Evolutionary conservation across 371 early-diverging fungal genomes (phyloP), one percentile per base, ranked within the genome.

Genomic region (Haplosporangium sp.): DNA sequence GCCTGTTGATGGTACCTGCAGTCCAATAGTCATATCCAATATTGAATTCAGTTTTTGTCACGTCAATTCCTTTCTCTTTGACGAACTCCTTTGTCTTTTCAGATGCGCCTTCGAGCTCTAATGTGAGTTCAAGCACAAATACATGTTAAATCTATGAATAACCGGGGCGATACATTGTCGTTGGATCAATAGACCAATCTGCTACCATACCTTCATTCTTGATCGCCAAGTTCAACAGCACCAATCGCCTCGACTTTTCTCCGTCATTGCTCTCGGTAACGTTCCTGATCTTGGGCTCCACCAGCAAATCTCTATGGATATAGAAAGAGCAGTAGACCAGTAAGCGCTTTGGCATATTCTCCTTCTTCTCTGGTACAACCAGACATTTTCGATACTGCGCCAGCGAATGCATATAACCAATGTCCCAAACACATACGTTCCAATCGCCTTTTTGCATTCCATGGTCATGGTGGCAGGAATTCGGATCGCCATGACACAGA

Each of bases 1-100:
- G 23, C 29, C 10, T 16, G 20, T 58, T 18, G 1, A 14, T 20
- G 41, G 20, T 85, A 92, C 89, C 93, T 40, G 92, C 87, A 1
- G 89, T 85, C 95, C 95, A 95, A 69, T 93, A 88, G 45, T 89
- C 89, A 80, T 95, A 95, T 46, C 74, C 85, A 8, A 95, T 69
- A 8, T 84, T 83, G 9, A 95, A 64, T 7, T 83, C 64, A 61
- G 94, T 86, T 46, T 69, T 61, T 3, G 86, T 74, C 9, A 90
- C 20, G 0, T 84, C 88, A 41, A 86, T 69, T 0, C 77, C 83
- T 61, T 90, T 84, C 36, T 86, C 76, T 18, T 85, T 74, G 18
- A 89, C 85, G 18, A 87, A 67, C 37, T 82, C 79, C 29, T 79
- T 74, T 1, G 86, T 80, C 54, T 80, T 80, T 38, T 84, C 79